Evolutionary conservation across 441 rosid species (phyloP), one percentile per base, ranked within the genome.

Genomic region (Syzygium syzygioides): DNA sequence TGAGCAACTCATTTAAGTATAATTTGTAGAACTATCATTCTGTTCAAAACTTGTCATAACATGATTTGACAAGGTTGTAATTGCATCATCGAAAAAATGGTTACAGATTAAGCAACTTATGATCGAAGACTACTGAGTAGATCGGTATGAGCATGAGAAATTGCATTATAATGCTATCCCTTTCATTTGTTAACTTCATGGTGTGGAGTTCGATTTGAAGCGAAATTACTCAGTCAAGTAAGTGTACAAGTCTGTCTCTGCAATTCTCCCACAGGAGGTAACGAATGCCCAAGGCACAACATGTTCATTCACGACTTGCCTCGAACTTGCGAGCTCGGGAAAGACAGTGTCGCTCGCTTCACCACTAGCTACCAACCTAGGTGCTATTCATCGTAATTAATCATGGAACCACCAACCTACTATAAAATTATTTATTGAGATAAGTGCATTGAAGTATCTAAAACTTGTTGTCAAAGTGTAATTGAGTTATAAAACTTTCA

Each of bases 151-250:
- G 17, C 80, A 20, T 11, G 80, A 59, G 64, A 71, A 71, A 10
- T 3, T 37, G 28, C 50, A 71, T 71, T 20, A 11, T 11, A 37
- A 19, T 14, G 45, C 1, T 37, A 32, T 32, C 14, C 14, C 14
- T 32, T 5, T 66, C 4, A 5, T 26, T 1, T 2, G 13, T 68
- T 71, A 37, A 45, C 9, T 45, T 45, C 7, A 45, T 1, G 48
- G 37, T 20, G 20, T 0, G 7, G 4, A 71, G 4, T 71, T 71
- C 25, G 5, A 1, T 34, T 68, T 71, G 3, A 71, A 1, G 14
- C 17, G 11, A 10, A 3, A 32, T 0, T 18, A 5, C 7, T 59
- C 14, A 26, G 64, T 59, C 15, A 12, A 59, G 2, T 59, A 59
- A 59, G 15, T 26, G 15, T 26, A 59, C 64, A 59, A 28, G 66